Base-by-base conservation (phyloP, 306 rosid genomes). In the Vigna nakashimae region DNA sequence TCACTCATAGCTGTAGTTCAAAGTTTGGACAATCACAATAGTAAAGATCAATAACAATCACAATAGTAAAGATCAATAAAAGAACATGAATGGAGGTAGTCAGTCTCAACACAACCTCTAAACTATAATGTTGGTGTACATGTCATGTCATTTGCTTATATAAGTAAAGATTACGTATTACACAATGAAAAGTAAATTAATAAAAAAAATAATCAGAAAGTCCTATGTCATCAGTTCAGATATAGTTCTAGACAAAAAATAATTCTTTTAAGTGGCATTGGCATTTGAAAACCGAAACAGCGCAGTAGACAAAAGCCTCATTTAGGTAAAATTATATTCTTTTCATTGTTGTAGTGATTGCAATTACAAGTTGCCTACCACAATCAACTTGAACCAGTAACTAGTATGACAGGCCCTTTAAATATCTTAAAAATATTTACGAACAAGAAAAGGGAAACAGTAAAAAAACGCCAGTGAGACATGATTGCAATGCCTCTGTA, bases 51-150 rank as follows among this genome's bases (percentile, higher is more conserved):
- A 36, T 16, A 46, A 57, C 70, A 20, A 17, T 58, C 24, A 18
- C 6, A 76, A 18, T 4, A 71, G 18, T 15, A 60, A 32, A 24
- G 50, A 75, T 36, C 14, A 69, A 36, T 16, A 46, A 57, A 55
- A 34, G 22, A 73, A 56, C 43, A 63, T 17, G 28, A 73, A 81
- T 17, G 24, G 13, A 28, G n/a, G 72, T 65, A 72, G 59, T 66
- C 14, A 17, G 51, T 66, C 67, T 11, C 69, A 46, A 72, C 58
- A 56, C 13, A 65, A 58, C 12, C 30, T 63, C 15, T 50, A 55
- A 77, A 32, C 59, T 66, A 65, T 7, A 10, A 65, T 26, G 57
- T 73, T 58, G 68, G 58, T 51, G 76, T 48, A 45, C 65, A 72
- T 36, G 66, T 49, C 7, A 34, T 8, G 43, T 55, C 78, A 56